Evolutionary conservation across 2,329 filamentous ascomycete genomes (phyloP).

Genomic region (Colletotrichum tropicale): DNA sequence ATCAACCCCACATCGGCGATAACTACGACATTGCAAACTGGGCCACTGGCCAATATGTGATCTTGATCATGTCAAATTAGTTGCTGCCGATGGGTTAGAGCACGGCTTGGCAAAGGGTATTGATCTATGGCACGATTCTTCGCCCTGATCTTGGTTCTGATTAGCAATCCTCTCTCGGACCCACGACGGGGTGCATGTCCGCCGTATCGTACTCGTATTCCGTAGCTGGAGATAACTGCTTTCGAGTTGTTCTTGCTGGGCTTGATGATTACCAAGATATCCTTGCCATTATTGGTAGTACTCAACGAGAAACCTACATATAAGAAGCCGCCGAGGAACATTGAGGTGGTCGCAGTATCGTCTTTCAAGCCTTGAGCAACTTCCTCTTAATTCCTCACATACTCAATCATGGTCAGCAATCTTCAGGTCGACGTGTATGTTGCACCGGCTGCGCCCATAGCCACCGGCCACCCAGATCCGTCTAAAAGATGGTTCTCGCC

Average conservation of each 20-base stretch:
- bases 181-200: accelerated
- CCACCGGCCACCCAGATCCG: background rate
- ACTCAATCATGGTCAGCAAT: background rate
- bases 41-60: background rate
- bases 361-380: too few relatives aligned
- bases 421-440: background rate
- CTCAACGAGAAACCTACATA: background rate
- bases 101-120: background rate
- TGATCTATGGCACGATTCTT: background rate
- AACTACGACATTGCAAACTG: background rate
- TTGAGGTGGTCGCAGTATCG: too few relatives aligned
- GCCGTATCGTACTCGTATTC: background rate
- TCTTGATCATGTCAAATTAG: background rate
- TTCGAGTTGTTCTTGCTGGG: background rate
- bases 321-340: background rate
- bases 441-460: background rate
- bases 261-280: background rate
- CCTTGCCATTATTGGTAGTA: background rate
- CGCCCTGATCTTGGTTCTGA: background rate
- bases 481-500: background rate
- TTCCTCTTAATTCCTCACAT: too few relatives aligned
- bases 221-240: background rate
- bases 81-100: background rate
- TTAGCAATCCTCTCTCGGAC: background rate
- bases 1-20: background rate